These are phyloP conservation scores for Cicer judaicum DNA, from an alignment of 306 rosid species.

Conservation along the genomic window DNA sequence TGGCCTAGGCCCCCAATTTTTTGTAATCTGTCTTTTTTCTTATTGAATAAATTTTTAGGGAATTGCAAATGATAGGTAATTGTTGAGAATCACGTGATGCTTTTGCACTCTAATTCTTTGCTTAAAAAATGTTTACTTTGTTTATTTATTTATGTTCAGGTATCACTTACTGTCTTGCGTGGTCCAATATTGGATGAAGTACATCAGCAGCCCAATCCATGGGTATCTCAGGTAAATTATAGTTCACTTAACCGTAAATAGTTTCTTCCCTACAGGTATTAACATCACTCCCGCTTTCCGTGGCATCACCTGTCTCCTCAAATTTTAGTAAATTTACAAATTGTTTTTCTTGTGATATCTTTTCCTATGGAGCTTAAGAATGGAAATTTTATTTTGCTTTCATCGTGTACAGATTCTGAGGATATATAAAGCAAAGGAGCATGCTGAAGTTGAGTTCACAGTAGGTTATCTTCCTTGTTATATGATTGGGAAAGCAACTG, in stretches of 20 bases:
- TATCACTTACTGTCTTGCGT: conserved; percentile 50
- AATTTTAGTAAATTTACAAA: conserved; percentile 30
- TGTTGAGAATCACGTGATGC: too few relatives aligned
- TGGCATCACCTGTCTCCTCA: conserved; percentile 2
- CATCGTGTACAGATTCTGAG: conserved; percentile 62
- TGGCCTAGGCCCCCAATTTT: too few relatives aligned
- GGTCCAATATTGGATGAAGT: conserved; percentile 68
- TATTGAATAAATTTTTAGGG: too few relatives aligned
- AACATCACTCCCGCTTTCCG: neutral
- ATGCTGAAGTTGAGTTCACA: conserved; percentile 92
- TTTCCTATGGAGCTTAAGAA: conserved; percentile 17
- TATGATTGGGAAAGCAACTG: conserved; percentile 11
- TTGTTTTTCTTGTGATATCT: conserved; percentile 24
- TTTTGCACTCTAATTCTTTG: too few relatives aligned
- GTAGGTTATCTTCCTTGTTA: conserved; percentile 57
- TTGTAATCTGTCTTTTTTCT: too few relatives aligned
- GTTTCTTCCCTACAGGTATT: neutral
- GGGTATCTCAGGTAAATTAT: conserved; percentile 64
- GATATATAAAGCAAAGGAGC: conserved; percentile 83
- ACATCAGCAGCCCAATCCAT: conserved; percentile 58
- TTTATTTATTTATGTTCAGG: conserved; percentile 42
- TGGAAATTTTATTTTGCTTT: conserved; percentile 31
- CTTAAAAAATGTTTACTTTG: conserved; percentile 13
- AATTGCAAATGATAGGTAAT: too few relatives aligned
- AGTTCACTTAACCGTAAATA: conserved; percentile 3